Conservation (phyloP, 139 green algal species). For the Bryopsis sp. region DNA sequence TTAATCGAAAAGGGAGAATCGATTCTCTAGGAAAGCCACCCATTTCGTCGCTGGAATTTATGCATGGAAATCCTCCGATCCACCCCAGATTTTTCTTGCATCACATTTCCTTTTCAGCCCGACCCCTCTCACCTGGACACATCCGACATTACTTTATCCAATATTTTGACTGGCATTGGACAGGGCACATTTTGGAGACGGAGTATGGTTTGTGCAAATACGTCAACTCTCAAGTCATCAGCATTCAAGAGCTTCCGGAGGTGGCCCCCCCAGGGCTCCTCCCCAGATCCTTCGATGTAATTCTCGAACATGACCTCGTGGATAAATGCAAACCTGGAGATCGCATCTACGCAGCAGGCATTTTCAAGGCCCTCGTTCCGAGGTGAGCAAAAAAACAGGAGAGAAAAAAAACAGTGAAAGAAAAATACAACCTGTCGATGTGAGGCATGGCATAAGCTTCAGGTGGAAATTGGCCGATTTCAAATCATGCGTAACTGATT, state of each 20-base stretch:
- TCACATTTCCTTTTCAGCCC: too few species aligned
- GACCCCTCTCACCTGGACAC: too few species aligned
- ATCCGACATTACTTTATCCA: too few species aligned
- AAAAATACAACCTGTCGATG: too few species aligned
- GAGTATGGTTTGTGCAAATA: slow-evolving; percentile 93
- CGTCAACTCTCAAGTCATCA: slow-evolving; percentile 77
- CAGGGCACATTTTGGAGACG: slow-evolving; percentile 68
- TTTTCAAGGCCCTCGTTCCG: slow-evolving; percentile 79
- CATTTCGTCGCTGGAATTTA: too few species aligned
- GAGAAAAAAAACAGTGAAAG: too few species aligned
- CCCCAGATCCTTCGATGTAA: slow-evolving; percentile 54
- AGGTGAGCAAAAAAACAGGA: slow-evolving; percentile 26
- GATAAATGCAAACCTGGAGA: slow-evolving; percentile 93
- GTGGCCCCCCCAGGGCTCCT: slow-evolving; percentile 90
- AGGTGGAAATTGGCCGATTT: neutral
- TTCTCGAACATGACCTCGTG: slow-evolving; percentile 61
- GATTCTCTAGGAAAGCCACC: too few species aligned
- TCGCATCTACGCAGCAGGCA: slow-evolving; percentile 73
- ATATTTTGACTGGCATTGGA: too few species aligned
- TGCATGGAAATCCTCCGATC: too few species aligned
- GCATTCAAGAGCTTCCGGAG: slow-evolving; percentile 95
- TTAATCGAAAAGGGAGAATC: too few species aligned
- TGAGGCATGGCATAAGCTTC: neutral
- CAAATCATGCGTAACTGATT: too few species aligned
- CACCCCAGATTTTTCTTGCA: too few species aligned